Evolutionary conservation across 495 filamentous ascomycete genomes (phyloP).

Genomic region (Rostrohypoxylon terebratum): DNA sequence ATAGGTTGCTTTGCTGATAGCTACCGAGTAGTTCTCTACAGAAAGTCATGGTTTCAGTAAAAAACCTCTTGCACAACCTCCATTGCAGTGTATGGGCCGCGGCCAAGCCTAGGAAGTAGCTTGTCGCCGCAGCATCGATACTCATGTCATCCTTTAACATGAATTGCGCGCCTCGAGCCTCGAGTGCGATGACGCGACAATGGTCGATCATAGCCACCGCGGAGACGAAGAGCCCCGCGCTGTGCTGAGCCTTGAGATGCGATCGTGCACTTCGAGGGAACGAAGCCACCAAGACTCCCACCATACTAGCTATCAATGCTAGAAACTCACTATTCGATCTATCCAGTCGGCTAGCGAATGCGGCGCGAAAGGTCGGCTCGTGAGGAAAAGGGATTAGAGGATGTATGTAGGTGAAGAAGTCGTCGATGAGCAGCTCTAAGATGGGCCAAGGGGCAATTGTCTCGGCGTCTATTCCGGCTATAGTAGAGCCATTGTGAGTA

Average conservation of each 20-base stretch:
- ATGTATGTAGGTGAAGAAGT: slow-evolving; percentile 92
- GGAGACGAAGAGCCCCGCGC: slow-evolving; percentile 70
- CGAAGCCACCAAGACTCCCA: slow-evolving; percentile 78
- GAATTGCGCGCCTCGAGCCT: slow-evolving; percentile 77
- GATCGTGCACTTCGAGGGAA: slow-evolving; percentile 81
- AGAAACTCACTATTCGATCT: slow-evolving; percentile 74
- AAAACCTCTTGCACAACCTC: slow-evolving; percentile 73
- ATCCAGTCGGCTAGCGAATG: slow-evolving; percentile 78
- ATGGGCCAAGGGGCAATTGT: slow-evolving; percentile 77
- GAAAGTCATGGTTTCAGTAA: slow-evolving; percentile 79
- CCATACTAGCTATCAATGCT: slow-evolving; percentile 83
- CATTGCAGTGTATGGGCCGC: slow-evolving; percentile 76
- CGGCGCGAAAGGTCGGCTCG: slow-evolving; percentile 82
- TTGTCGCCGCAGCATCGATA: slow-evolving; percentile 85
- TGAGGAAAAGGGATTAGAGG: slow-evolving; percentile 88
- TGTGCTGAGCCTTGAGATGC: slow-evolving; percentile 72
- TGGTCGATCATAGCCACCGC: slow-evolving; percentile 77
- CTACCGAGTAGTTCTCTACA: slow-evolving; percentile 71
- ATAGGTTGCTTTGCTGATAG: slow-evolving; percentile 32
- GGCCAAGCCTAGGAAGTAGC: slow-evolving; percentile 82
- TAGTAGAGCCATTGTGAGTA: slow-evolving; percentile 43
- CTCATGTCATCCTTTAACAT: slow-evolving; percentile 71
- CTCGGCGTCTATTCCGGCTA: slow-evolving; percentile 69
- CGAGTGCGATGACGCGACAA: slow-evolving; percentile 77
- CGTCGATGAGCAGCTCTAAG: slow-evolving; percentile 77